phyloP scores from a whole-genome alignment of 768 basidiomycete species.

The Suillus occidentalis region DNA sequence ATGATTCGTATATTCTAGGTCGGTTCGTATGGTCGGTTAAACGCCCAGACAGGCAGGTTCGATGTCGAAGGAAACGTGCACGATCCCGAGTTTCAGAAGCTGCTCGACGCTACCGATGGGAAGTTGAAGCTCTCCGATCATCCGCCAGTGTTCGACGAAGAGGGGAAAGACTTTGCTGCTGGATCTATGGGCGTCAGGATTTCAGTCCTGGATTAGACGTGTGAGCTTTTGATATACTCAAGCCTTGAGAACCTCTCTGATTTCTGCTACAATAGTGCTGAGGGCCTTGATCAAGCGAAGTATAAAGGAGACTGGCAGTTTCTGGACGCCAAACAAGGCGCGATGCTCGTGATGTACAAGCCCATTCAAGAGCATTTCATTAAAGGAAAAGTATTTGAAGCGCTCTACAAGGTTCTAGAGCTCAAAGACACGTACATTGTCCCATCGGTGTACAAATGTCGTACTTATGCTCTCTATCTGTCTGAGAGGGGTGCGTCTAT shows the following conservation, averaged over 20 bases:
- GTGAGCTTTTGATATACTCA: constrained; percentile 11
- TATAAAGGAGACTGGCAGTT: constrained; percentile 38
- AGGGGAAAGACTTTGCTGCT: constrained; percentile 26
- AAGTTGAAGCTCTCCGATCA: constrained; percentile 19
- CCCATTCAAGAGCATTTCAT: constrained; percentile 27
- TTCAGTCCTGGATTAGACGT: constrained; percentile 13
- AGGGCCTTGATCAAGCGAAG: constrained; percentile 30
- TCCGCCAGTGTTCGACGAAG: constrained; percentile 13
- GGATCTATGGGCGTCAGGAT: constrained; percentile 21
- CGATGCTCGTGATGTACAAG: constrained; percentile 34
- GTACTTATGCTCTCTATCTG: constrained; percentile 34
- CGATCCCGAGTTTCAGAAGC: constrained; percentile 15
- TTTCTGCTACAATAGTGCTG: constrained; percentile 5
- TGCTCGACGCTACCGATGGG: constrained; percentile 19
- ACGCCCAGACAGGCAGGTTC: constrained; percentile 26
- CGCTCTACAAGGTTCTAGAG: constrained; percentile 23
- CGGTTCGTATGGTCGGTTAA: constrained; percentile 31
- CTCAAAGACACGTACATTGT: constrained; percentile 34
- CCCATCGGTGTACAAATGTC: constrained; percentile 31
- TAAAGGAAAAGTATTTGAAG: constrained; percentile 21
- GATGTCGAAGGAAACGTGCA: constrained; percentile 28
- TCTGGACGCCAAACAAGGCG: constrained; percentile 24
- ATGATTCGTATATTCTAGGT: constrained; percentile 12
- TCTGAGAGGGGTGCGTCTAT: constrained; percentile 25
- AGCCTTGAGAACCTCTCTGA: neutral